Percentiles rank a stretch among this genome's conserved stretches.
Evolutionary conservation across 306 rosid genomes (phyloP).

Genomic region (Casuarina glauca): DNA sequence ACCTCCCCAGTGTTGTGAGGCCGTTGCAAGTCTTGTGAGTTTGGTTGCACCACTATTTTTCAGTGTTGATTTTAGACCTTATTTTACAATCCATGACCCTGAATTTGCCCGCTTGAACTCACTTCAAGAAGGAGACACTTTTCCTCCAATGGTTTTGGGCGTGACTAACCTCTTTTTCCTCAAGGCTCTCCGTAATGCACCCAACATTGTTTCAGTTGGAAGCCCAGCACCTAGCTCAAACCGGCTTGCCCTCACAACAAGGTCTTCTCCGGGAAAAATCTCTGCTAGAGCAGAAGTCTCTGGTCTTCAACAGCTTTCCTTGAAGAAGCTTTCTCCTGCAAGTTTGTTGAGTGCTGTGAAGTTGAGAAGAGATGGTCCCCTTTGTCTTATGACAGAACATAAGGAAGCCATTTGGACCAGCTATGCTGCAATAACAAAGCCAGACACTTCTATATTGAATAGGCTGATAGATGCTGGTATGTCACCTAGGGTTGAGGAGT

Average conservation of each 20-base stretch:
- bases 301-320: constrained; percentile 74
- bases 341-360: constrained; percentile 79
- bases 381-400: constrained; percentile 95
- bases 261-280: constrained; percentile 60
- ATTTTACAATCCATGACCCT: constrained; percentile 91
- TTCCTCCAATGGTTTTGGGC: constrained; percentile 84
- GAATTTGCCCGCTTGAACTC: constrained; percentile 71
- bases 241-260: constrained; percentile 41
- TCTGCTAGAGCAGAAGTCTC: constrained; percentile 57
- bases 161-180: constrained; percentile 96
- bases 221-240: constrained; percentile 71
- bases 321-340: constrained; percentile 77
- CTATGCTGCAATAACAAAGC: constrained; percentile 78
- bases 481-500: constrained; percentile 85
- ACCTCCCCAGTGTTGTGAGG: constrained; percentile 95
- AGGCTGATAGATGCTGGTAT: constrained; percentile 88
- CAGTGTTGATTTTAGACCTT: constrained; percentile 91
- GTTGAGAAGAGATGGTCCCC: constrained; percentile 89
- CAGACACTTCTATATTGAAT: constrained; percentile 84
- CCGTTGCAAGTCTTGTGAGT: constrained; percentile 94
- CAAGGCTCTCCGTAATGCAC: constrained; percentile 70
- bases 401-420: constrained; percentile 95
- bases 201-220: constrained; percentile 87
- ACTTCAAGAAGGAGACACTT: constrained; percentile 64
- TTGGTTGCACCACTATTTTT: constrained; percentile 87